Conservation (phyloP, 306 rosid species). For the Trifolium pratense region DNA sequence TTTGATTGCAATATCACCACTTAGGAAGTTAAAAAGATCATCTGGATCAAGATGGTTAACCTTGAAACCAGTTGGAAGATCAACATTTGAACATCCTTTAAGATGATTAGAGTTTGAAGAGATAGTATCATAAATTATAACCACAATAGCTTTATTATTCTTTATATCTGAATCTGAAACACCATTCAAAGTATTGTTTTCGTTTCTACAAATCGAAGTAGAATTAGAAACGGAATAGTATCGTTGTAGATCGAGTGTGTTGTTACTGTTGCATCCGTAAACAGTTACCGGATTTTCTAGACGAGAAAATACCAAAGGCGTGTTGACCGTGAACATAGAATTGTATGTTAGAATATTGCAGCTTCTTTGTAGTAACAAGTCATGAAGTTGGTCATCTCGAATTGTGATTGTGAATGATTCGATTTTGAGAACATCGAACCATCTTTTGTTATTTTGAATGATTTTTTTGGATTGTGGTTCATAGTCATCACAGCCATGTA, state of each 20-base stretch:
- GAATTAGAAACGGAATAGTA: constrained; percentile 5
- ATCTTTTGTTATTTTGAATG: not conserved
- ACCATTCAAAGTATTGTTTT: not conserved
- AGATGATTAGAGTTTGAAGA: not conserved
- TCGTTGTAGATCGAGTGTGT: not conserved
- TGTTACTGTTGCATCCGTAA: constrained; percentile 25
- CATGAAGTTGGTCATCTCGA: not conserved
- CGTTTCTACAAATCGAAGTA: constrained; percentile 1
- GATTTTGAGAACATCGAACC: constrained; percentile 2
- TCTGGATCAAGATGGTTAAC: not conserved
- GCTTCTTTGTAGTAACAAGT: not conserved
- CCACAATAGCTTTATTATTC: constrained; percentile 7
- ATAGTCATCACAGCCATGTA: constrained; percentile 19
- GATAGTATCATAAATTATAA: not conserved
- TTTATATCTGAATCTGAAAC: not conserved
- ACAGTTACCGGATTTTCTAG: not conserved
- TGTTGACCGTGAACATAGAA: not conserved
- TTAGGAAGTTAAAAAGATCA: not conserved
- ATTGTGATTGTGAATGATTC: not conserved
- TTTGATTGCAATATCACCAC: constrained; percentile 23
- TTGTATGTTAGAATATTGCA: not conserved
- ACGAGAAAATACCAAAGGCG: constrained; percentile 5
- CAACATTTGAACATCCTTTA: constrained; percentile 18
- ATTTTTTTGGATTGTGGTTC: constrained; percentile 13
- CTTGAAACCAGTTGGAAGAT: constrained; percentile 24